Evolutionary conservation across 2,329 filamentous ascomycete species (phyloP).

Genomic region (Pezicula neosporulosa): DNA sequence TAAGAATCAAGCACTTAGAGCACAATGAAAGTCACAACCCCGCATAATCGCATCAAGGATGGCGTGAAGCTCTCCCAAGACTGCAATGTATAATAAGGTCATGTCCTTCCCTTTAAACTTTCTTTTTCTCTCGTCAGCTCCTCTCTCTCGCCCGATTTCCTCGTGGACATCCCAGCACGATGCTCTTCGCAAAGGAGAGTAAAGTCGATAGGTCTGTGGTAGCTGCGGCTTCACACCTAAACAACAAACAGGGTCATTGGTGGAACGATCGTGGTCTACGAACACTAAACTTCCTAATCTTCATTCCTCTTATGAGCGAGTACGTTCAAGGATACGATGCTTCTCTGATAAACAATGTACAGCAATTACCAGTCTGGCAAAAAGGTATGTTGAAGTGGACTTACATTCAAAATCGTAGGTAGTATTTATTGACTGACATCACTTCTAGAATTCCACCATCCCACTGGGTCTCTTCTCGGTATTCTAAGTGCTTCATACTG

Average conservation of each 20-base stretch:
- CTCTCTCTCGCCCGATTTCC: no score
- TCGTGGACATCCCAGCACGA: no score
- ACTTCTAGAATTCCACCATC: slow-evolving; percentile 12
- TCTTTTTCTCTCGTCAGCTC: no score
- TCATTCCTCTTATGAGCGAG: slow-evolving; percentile 17
- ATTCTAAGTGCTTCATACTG: slow-evolving; percentile 13
- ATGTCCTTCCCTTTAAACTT: no score
- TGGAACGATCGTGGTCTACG: slow-evolving; percentile 13
- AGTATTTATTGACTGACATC: neutral
- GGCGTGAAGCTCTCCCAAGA: no score
- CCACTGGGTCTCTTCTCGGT: slow-evolving; percentile 10
- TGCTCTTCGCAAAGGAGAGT: no score
- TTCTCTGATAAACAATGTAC: slow-evolving; percentile 15
- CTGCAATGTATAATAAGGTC: no score
- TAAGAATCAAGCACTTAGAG: no score
- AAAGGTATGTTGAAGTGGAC: slow-evolving; percentile 4
- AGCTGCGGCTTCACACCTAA: slow-evolving; percentile 3
- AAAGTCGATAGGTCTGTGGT: no score
- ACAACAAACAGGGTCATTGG: slow-evolving; percentile 12
- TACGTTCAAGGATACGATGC: slow-evolving; percentile 16
- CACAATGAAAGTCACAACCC: no score
- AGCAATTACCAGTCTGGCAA: slow-evolving; percentile 12
- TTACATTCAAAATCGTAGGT: neutral
- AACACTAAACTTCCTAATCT: slow-evolving; percentile 11
- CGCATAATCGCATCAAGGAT: no score